Evolutionary conservation across 495 filamentous ascomycete genomes (phyloP).

Genomic region (Neurospora terricola): DNA sequence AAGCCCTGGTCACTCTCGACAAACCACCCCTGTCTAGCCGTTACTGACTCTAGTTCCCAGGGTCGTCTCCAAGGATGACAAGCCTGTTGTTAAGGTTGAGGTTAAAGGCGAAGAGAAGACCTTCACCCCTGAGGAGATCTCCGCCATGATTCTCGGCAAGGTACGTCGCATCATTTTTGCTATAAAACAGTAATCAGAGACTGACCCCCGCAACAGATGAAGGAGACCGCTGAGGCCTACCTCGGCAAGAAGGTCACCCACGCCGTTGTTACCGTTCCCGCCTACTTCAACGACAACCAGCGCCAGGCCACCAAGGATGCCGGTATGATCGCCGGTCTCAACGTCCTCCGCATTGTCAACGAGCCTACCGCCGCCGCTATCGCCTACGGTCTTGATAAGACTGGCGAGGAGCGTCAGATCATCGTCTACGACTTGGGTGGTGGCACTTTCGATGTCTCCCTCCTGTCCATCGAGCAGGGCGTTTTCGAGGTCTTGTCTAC

Average conservation of each 20-base stretch:
- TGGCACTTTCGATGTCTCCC: slow-evolving; percentile 99
- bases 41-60: slow-evolving; percentile 10
- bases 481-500: slow-evolving; percentile 98
- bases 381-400: slow-evolving; percentile 83
- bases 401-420: slow-evolving; percentile 76
- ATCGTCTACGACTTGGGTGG: slow-evolving; percentile 98
- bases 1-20: neutral
- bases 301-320: slow-evolving; percentile 98
- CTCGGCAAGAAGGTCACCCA: slow-evolving; percentile 92
- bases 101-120: slow-evolving; percentile 62
- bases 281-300: slow-evolving; percentile 99
- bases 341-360: slow-evolving; percentile 96
- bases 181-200: slow-evolving; percentile 4
- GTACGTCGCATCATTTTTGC: slow-evolving; percentile 1
- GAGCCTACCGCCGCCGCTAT: slow-evolving; percentile 85
- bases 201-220: slow-evolving; percentile 50
- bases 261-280: slow-evolving; percentile 94
- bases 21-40: neutral
- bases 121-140: slow-evolving; percentile 81
- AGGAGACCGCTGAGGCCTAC: slow-evolving; percentile 90
- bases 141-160: slow-evolving; percentile 78
- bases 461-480: slow-evolving; percentile 92
- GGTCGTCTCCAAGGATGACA: slow-evolving; percentile 70
- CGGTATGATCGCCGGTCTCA: slow-evolving; percentile 86
- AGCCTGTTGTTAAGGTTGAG: slow-evolving; percentile 70